Base-by-base conservation (phyloP, 441 rosid species). In the Adansonia madagascariensis region DNA sequence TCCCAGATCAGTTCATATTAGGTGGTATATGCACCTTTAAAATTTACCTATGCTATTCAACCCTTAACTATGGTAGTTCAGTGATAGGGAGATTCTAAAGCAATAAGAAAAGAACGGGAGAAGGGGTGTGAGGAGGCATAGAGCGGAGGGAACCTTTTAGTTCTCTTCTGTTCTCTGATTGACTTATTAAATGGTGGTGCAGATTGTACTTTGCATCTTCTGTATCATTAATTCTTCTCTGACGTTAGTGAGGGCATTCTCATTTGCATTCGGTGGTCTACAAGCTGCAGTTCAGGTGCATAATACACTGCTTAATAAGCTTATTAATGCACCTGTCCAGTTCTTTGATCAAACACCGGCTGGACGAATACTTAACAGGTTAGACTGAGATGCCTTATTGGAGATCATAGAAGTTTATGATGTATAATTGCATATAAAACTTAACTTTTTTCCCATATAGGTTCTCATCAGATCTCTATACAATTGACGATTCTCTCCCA, bases 341-440 rank as follows among this genome's bases (percentile, higher is more conserved):
- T 96, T 96, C 86, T 96, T 96, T 89, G 95, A 94, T 85, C 96
- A 91, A 87, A 96, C 99, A 73, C 99, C 99, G 24, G 80, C 88
- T 82, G 98, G 98, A 83, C 90, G 99, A 80, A 94, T 96, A 86
- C 98, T 96, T 59, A 96, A 96, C 88, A 91, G 98, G 99, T 96
- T 79, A 82, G 86, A 79, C 69, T 79, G 66, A 65, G 53, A 64
- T 71, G 8, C 74, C 67, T 35, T 74, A 64, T 74, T 70, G 53
- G 41, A 50, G 27, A 76, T 17, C 52, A 66, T 74, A 63, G 43
- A 22, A 61, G 14, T 78, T 67, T 77, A 59, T 57, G 68, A 56
- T 77, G 39, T 75, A 72, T 64, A 66, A 77, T 64, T 59, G 39
- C 49, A 59, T 64, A 59, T 56, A 52, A 52, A 53, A 71, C 41